Base-by-base conservation (phyloP, 768 basidiomycete genomes). In the Termitomyces bulborhizus region DNA sequence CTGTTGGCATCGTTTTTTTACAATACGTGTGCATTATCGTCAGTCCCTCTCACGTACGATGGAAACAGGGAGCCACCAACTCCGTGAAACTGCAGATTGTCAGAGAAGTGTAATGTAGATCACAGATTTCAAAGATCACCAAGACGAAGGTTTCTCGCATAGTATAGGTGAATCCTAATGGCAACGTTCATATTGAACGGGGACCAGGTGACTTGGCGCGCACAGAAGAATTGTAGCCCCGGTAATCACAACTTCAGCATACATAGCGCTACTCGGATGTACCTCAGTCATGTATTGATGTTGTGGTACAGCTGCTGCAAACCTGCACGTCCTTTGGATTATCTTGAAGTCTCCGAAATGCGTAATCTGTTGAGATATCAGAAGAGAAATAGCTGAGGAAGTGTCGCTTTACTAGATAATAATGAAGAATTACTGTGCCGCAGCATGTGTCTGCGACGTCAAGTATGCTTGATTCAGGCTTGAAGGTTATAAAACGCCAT, bases 371-470 rank as follows among this genome's bases (percentile, higher is more conserved):
- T 26, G 18, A 26, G 12, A 6, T 21, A 21, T 21, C 21, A 21
- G 21, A 34, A 9, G 6, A 46, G 1, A 9, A 8, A 15, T 29
- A 29, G 2, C 15, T 15, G 42, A 15, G 26, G 3, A 31, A 31
- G 21, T 34, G 1, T 34, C 7, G 26, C 11, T 13, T 29, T 42
- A 62, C 61, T 13, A 58, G 42, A 37, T 62, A 62, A 44, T 62
- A 11, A 41, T 56, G 61, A 2, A 62, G 26, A 6, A 57, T 44
- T n/a, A 18, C 31, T 12, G 50, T 58, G 11, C 34, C 53, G n/a
- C 57, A 60, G 16, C 57, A 58, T 12, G 61, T 62, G 13, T 62
- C 59, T 4, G 52, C 46, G 6, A 60, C 46, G 40, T 62, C 59
- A 8, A 60, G 43, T 11, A 54, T 39, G 24, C 61, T 58, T 40